Base-by-base conservation (phyloP, 805 yeast species). In the Ogataea paraovalis region DNA sequence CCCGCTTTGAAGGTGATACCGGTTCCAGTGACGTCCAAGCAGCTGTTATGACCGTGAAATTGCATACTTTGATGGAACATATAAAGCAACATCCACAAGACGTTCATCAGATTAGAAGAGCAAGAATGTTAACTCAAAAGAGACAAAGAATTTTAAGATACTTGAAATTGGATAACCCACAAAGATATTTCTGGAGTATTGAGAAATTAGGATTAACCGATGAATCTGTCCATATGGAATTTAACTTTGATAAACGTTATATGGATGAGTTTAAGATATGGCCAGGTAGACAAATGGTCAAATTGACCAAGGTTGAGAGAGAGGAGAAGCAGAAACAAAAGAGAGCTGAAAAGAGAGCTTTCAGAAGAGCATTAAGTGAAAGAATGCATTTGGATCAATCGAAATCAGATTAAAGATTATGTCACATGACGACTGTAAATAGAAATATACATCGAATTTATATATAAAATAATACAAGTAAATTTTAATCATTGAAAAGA, bases 11-110 rank as follows among this genome's bases (percentile, higher is more conserved):
- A 41, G 96, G 96, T 45, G 98, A 94, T 65, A 87, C 97, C 1
- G 97, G 96, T 2, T 87, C 96, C 2, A 82, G 96, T 45, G 98
- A 92, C 69, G 97, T 91, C 22, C 97, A 91, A 68, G 97, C 98
- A 2, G 98, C 97, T 2, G 77, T 87, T 23, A 70, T 84, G 70
- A 89, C 98, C 0, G 83, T 88, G 42, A 79, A 80, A 59, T 88
- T 94, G 56, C 87, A 85, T 55, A 82, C 79, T 54, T 72, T 87
- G 52, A 87, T 87, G 71, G 76, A 79, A 39, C 97, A 91, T 61
- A 76, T 86, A 47, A 75, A 77, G 56, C 74, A 78, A 43, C 74
- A 82, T 62, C 83, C 81, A 55, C 85, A 90, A 64, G 98, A 92
- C 69, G 72, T 77, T 56, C 73, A 75, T 38, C 83, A 83, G 56